phyloP scores from a whole-genome alignment of 208 protist species.

The Tritrichomonas foetus region DNA sequence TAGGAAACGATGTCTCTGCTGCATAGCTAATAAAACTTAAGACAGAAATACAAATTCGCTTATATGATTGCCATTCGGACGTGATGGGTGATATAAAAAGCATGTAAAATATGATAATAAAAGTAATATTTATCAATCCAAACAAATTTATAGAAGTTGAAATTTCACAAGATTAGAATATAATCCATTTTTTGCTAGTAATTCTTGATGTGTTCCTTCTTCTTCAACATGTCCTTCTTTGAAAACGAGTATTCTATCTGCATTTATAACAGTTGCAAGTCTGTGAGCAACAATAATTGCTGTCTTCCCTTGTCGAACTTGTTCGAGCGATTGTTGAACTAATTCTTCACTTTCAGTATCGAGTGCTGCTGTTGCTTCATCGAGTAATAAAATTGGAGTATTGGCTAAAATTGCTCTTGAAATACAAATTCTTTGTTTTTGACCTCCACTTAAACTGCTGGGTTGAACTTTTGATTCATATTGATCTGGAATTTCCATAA shows the following conservation, averaged over 20 bases:
- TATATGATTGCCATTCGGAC: too few species aligned
- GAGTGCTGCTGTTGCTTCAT: constrained; percentile 30
- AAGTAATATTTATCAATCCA: too few species aligned
- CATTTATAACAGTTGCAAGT: too few species aligned
- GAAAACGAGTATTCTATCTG: not conserved
- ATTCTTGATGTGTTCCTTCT: not conserved
- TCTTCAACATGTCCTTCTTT: constrained; percentile 8
- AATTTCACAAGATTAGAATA: not conserved
- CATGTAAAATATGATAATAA: too few species aligned
- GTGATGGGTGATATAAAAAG: too few species aligned
- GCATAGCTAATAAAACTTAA: too few species aligned
- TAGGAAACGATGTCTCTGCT: too few species aligned
- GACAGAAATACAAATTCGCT: too few species aligned
- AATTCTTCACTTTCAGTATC: constrained; percentile 1
- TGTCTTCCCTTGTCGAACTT: not conserved
- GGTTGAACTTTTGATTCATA: constrained; percentile 39
- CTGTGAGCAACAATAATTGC: constrained; percentile 10
- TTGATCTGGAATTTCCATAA: constrained; percentile 45
- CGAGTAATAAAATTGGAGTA: not conserved
- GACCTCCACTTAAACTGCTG: not conserved
- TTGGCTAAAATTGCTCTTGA: not conserved
- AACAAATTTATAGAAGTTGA: not conserved
- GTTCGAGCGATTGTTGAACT: not conserved
- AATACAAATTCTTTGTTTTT: not conserved
- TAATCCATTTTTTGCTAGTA: not conserved